These are phyloP conservation scores for Erysimum cheiranthoides DNA, from an alignment of 345 rosid genomes.

Conservation along the genomic window DNA sequence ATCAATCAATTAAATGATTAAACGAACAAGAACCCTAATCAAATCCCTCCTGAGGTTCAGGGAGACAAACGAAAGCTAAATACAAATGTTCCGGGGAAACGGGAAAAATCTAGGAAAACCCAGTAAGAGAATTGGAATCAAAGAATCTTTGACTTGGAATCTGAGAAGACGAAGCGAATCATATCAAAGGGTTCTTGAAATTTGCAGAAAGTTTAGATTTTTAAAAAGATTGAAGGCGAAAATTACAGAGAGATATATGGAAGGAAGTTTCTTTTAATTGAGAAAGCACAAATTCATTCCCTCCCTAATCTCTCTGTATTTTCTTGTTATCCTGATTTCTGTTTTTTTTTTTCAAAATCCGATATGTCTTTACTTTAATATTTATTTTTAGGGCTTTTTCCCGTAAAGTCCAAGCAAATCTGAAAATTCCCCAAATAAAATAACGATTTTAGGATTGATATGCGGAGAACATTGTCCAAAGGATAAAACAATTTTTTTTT, in stretches of 20 bases:
- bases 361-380: slow-evolving; percentile 22
- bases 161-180: slow-evolving; percentile 20
- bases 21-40: background rate
- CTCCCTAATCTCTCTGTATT: slow-evolving; percentile 33
- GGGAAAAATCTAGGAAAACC: background rate
- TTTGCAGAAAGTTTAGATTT: background rate
- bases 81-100: background rate
- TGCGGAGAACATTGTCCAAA: background rate
- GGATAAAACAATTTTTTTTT: background rate
- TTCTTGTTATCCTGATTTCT: slow-evolving; percentile 35
- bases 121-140: background rate
- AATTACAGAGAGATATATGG: slow-evolving; percentile 36
- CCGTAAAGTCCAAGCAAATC: slow-evolving; percentile 14
- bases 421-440: background rate
- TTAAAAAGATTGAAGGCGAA: background rate
- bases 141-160: slow-evolving; percentile 1
- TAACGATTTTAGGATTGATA: background rate
- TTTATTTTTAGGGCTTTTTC: slow-evolving; percentile 19
- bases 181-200: slow-evolving; percentile 23
- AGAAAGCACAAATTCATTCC: background rate
- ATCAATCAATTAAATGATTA: background rate
- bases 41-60: background rate
- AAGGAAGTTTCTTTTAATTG: slow-evolving; percentile 5
- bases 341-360: slow-evolving; percentile 3
- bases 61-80: background rate